Evolutionary conservation across 495 filamentous ascomycete genomes (phyloP).

Genomic region (Neurospora pannonica): DNA sequence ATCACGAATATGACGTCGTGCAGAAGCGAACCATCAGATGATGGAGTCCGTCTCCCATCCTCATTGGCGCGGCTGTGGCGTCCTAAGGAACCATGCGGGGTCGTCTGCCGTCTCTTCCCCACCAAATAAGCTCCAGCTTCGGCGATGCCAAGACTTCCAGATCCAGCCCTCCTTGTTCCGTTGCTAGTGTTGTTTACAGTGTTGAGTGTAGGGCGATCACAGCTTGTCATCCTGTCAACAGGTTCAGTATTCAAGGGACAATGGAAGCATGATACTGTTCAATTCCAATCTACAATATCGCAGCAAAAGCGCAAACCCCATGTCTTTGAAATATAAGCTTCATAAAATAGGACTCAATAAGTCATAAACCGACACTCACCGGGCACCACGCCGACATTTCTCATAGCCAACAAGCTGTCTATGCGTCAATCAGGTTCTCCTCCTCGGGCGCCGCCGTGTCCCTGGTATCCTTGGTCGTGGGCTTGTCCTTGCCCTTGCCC

Average conservation of each 20-base stretch:
- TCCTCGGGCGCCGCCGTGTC: constrained; percentile 43
- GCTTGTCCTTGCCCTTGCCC: constrained; percentile 51
- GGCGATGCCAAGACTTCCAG: background rate
- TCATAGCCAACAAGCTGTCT: constrained; percentile 7
- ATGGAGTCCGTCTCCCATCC: background rate
- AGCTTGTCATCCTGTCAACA: background rate
- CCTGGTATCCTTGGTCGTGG: constrained; percentile 47
- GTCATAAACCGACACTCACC: constrained; percentile 1
- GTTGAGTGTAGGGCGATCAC: background rate
- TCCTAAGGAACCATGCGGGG: constrained; percentile 1
- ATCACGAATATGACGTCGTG: constrained; percentile 7
- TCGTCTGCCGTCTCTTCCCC: constrained; percentile 7
- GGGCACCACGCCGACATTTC: constrained; percentile 4
- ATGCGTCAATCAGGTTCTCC: constrained; percentile 62
- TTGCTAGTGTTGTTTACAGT: background rate
- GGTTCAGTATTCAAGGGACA: background rate
- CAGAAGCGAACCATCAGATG: background rate
- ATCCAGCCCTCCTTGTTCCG: background rate
- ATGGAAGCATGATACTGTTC: constrained; percentile 3
- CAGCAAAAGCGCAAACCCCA: constrained; percentile 4
- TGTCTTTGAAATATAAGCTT: constrained; percentile 11
- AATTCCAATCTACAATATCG: constrained; percentile 17
- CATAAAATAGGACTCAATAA: constrained; percentile 10
- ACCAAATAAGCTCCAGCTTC: constrained; percentile 39
- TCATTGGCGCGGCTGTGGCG: constrained; percentile 15